These are phyloP conservation scores for Backusella luteola DNA, from an alignment of 192 early-diverging fungal species.

Conservation along the genomic window DNA sequence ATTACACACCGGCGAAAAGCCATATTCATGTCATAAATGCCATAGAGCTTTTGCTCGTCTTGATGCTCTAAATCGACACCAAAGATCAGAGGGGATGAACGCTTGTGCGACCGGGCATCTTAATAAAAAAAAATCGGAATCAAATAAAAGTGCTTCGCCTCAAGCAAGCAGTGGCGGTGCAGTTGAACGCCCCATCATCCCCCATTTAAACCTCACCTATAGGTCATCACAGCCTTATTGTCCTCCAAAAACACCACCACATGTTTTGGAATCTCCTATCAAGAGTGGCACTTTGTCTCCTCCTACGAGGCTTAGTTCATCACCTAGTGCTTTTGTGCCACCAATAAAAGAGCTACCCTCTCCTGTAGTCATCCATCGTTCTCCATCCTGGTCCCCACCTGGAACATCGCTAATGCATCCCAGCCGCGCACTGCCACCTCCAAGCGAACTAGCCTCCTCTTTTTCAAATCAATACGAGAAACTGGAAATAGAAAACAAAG, in stretches of 20 bases:
- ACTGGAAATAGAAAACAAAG: not conserved
- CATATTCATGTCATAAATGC: conserved; percentile 69
- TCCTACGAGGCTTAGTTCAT: not conserved
- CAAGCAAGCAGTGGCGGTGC: not conserved
- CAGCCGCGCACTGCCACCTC: not conserved
- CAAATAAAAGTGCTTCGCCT: not conserved
- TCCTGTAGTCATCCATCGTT: not conserved
- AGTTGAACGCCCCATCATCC: not conserved
- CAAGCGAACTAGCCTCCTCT: not conserved
- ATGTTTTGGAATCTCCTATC: not conserved
- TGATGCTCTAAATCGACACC: conserved; percentile 76
- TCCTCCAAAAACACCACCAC: not conserved
- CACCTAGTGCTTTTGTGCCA: not conserved
- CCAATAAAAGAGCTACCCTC: not conserved
- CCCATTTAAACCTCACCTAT: not conserved
- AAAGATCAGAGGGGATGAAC: conserved; percentile 43
- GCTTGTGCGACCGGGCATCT: conserved; percentile 19
- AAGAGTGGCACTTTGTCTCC: not conserved
- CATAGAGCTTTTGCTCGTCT: conserved; percentile 75
- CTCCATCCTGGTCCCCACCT: not conserved
- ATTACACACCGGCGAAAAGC: conserved; percentile 74
- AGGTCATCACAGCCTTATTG: conserved; percentile 9
- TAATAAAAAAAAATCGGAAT: not conserved
- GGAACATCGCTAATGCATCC: not conserved
- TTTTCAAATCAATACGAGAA: not conserved